A percentile compares a stretch with the other conserved stretches of the same genome.
These are phyloP conservation scores for Claviceps cyperi DNA, from an alignment of 2,329 filamentous ascomycete genomes.

Conservation along the genomic window DNA sequence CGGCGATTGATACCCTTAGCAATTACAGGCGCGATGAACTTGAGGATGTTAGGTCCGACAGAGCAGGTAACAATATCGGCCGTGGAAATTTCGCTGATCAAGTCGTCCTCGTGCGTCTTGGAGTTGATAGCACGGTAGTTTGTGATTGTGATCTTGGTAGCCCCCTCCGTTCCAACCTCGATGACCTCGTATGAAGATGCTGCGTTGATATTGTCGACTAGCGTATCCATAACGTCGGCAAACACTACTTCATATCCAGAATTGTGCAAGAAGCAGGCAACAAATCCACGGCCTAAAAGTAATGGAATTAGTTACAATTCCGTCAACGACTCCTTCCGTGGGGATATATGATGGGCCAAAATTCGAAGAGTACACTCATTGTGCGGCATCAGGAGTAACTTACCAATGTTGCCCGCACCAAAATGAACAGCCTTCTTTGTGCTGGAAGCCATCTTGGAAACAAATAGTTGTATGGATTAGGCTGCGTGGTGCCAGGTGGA, in stretches of 20 bases:
- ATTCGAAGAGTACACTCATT: neutral
- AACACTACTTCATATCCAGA: conserved; percentile 95
- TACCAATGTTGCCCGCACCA: conserved; percentile 72
- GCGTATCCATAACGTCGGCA: conserved; percentile 74
- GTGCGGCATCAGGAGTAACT: conserved; percentile 10
- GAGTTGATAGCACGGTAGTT: conserved; percentile 98
- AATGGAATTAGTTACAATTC: neutral
- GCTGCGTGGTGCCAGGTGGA: neutral
- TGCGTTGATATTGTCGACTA: conserved; percentile 68
- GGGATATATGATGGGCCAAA: neutral
- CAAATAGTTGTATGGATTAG: neutral
- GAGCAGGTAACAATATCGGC: conserved; percentile 93
- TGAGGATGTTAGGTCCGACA: conserved; percentile 89
- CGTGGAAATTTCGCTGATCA: conserved; percentile 71
- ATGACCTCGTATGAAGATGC: conserved; percentile 76
- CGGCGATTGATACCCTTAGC: conserved; percentile 83
- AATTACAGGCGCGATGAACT: conserved; percentile 90
- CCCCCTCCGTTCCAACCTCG: conserved; percentile 76
- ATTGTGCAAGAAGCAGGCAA: conserved; percentile 84
- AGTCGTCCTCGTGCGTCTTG: conserved; percentile 64
- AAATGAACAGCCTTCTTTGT: conserved; percentile 66
- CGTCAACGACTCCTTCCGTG: neutral
- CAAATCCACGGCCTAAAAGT: conserved; percentile 53
- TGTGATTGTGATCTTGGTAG: conserved; percentile 67
- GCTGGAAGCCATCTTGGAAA: conserved; percentile 23